These are phyloP conservation scores for Fraxinus sp. DNA, from an alignment of 305 asterid species.

Conservation along the genomic window DNA sequence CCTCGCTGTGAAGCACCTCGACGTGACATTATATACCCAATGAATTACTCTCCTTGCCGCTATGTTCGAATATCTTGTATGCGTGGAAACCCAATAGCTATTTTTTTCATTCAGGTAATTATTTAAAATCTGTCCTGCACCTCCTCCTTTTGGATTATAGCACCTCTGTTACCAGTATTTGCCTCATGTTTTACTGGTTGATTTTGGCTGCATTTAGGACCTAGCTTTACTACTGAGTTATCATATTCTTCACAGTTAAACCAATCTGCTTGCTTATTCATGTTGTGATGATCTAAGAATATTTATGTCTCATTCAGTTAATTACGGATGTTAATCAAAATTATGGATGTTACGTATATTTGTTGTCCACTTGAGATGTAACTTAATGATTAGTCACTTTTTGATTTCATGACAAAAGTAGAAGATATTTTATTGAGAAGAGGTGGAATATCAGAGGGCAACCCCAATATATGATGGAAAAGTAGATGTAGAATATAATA, in stretches of 20 bases:
- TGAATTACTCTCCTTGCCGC: slow-evolving; percentile 89
- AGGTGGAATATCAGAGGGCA: neutral
- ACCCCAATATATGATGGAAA: neutral
- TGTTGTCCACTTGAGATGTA: neutral
- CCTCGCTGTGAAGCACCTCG: slow-evolving; percentile 99
- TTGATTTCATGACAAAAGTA: neutral
- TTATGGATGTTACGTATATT: neutral
- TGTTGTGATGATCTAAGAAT: neutral
- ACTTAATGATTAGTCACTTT: neutral
- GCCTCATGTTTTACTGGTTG: neutral
- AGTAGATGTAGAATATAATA: neutral
- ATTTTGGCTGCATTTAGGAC: slow-evolving; percentile 4
- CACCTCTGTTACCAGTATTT: slow-evolving; percentile 6
- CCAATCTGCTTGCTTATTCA: slow-evolving; percentile 6
- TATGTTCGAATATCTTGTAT: slow-evolving; percentile 91
- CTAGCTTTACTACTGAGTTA: slow-evolving; percentile 18
- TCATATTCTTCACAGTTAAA: neutral
- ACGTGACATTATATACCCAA: slow-evolving; percentile 84
- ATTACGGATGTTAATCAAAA: neutral
- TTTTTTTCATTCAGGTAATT: slow-evolving; percentile 86
- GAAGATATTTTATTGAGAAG: neutral
- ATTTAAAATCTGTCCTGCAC: slow-evolving; percentile 19
- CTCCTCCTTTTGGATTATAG: slow-evolving; percentile 20
- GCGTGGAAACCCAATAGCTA: slow-evolving; percentile 96
- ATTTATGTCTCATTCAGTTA: neutral